Base-by-base conservation (phyloP, 768 basidiomycete genomes). In the Serendipita vermifera region DNA sequence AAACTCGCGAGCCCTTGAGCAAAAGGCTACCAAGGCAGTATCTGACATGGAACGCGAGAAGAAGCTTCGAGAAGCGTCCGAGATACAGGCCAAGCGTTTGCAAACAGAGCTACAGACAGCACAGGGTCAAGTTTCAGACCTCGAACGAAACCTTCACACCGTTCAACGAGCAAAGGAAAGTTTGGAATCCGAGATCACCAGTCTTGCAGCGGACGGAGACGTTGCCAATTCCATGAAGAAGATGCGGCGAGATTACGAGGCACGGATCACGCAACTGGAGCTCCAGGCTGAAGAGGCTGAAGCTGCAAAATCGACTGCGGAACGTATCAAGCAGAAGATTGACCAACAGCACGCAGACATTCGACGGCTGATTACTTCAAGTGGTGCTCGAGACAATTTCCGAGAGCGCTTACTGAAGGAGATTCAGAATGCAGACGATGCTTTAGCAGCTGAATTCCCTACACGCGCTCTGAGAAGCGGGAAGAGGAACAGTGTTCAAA, bases 261-360 rank as follows among this genome's bases (percentile, higher is more conserved):
- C 72, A 13, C 75, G 77, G 20, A 82, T 87, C 51, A 65, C 75
- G 1, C 75, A 82, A 46, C 70, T 87, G 3, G 81, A 87, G 64
- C 70, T 69, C 27, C 78, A 80, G 58, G 67, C 85, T 3, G 74
- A 78, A 38, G 79, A 83, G 33, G 71, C 77, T 1, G 77, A 81
- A 56, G 67, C 72, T 13, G 71, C 76, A 0, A 73, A 75, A 54
- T 63, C 70, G 2, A 77, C 75, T 26, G 75, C 76, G 2, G 67
- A 75, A 2, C 75, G 73, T 60, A 80, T 85, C 61, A 77, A 74
- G 61, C 78, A 79, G 33, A 78, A 75, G 41, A 75, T 85, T 29
- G 79, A 80, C 61, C 75, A 74, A 14, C 83, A 85, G 55, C 83
- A 85, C 63, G 75, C 76, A n/a, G 84, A 87, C 59, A 76, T 87